These are phyloP conservation scores for Metschnikowia lochheadii DNA, from an alignment of 805 yeast genomes.

Conservation along the genomic window DNA sequence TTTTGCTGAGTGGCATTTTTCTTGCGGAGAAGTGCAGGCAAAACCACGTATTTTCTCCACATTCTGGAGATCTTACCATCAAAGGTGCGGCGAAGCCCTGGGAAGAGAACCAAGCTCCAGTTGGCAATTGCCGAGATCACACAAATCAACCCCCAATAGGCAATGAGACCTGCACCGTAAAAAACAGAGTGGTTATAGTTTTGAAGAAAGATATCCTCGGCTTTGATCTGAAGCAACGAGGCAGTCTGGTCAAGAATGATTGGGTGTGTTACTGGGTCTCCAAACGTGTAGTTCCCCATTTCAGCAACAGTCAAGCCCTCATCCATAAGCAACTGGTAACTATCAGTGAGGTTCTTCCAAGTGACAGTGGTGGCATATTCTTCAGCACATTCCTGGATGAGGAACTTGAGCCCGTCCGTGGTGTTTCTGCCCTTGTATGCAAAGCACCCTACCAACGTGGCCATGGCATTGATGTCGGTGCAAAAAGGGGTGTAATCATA, in stretches of 20 bases:
- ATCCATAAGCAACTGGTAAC: conserved; percentile 5
- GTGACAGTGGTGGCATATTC: conserved; percentile 7
- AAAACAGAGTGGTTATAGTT: conserved; percentile 37
- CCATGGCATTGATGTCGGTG: conserved; percentile 11
- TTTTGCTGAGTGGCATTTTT: conserved; percentile 8
- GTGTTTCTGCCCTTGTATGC: conserved; percentile 6
- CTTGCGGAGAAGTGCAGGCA: conserved; percentile 26
- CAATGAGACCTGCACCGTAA: conserved; percentile 37
- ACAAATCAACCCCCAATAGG: conserved; percentile 47
- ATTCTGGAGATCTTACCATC: conserved; percentile 27
- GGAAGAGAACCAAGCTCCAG: conserved; percentile 39
- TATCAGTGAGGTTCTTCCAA: conserved; percentile 9
- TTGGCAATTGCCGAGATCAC: conserved; percentile 39
- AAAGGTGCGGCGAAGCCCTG: conserved; percentile 26
- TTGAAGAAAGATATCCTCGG: conserved; percentile 34
- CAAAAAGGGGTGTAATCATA: conserved; percentile 12
- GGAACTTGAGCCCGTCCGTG: conserved; percentile 3
- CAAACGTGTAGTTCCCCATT: conserved; percentile 7
- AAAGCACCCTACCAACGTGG: conserved; percentile 13
- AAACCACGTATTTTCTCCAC: conserved; percentile 23
- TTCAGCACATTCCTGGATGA: conserved; percentile 7
- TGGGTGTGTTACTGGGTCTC: conserved; percentile 27
- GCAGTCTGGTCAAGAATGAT: conserved; percentile 9
- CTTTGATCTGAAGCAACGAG: conserved; percentile 7
- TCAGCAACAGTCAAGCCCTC: conserved; percentile 8